A percentile compares a stretch with the other conserved stretches of the same genome.
Evolutionary conservation across 2,329 filamentous ascomycete genomes (phyloP).

Genomic region (Fusarium keratoplasticum): DNA sequence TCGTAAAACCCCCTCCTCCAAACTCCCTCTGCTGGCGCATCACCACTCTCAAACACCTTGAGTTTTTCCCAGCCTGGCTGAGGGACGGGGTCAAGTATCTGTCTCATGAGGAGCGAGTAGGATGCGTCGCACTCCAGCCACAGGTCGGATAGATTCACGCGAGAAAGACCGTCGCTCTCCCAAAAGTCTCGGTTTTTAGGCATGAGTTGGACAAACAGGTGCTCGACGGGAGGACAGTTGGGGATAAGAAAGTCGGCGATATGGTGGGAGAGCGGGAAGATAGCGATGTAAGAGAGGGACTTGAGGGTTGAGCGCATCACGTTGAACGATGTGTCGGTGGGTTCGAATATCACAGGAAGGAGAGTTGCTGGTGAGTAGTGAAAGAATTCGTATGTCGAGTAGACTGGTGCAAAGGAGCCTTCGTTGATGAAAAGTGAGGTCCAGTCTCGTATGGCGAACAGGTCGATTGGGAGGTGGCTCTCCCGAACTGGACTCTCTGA

Average conservation of each 20-base stretch:
- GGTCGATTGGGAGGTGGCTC: constrained; percentile 45
- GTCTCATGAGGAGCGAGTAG: constrained; percentile 59
- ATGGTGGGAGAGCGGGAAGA: constrained; percentile 75
- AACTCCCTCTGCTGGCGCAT: constrained; percentile 56
- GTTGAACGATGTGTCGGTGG: constrained; percentile 54
- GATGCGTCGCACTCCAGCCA: constrained; percentile 67
- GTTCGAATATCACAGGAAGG: constrained; percentile 63
- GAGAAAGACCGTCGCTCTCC: constrained; percentile 52
- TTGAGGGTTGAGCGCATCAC: constrained; percentile 54
- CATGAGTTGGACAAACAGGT: constrained; percentile 65
- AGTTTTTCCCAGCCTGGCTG: constrained; percentile 54
- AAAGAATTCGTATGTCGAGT: constrained; percentile 79
- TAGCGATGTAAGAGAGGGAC: constrained; percentile 69
- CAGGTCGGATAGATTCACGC: constrained; percentile 56
- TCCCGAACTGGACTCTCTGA: constrained; percentile 21
- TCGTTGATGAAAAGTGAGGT: constrained; percentile 76
- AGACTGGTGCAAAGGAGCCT: constrained; percentile 78
- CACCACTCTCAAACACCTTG: constrained; percentile 62
- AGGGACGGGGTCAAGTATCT: constrained; percentile 49
- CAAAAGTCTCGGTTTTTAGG: constrained; percentile 52
- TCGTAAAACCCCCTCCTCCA: constrained; percentile 60
- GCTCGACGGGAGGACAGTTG: constrained; percentile 62
- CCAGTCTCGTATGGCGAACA: constrained; percentile 75
- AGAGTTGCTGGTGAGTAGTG: constrained; percentile 72
- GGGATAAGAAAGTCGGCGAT: constrained; percentile 61